Conservation (phyloP, 495 filamentous ascomycete species). For the Chaetomium tenue region DNA sequence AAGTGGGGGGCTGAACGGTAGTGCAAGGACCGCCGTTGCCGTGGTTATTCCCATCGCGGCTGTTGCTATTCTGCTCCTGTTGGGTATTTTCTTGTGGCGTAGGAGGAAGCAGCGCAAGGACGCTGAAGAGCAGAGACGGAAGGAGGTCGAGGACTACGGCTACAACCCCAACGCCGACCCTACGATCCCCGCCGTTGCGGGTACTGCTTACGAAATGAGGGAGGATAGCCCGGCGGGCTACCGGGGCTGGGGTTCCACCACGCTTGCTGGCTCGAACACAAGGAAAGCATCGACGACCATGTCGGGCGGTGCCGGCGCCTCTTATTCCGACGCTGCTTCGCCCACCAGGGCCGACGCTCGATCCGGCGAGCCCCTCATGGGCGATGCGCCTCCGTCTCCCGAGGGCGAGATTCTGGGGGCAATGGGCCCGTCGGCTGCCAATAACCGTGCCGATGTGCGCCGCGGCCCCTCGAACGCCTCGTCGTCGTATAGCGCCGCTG, state of each 20-base stretch:
- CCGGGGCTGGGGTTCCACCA: conserved; percentile 90
- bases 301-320: conserved; percentile 64
- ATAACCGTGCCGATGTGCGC: conserved; percentile 68
- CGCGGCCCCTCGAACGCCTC: conserved; percentile 95
- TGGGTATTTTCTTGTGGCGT: conserved; percentile 79
- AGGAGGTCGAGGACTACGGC: conserved; percentile 93
- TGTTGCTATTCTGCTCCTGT: conserved; percentile 76
- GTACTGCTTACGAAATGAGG: conserved; percentile 63
- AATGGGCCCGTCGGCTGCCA: conserved; percentile 68
- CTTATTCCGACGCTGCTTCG: conserved; percentile 74
- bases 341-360: conserved; percentile 72
- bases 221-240: conserved; percentile 74
- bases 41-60: conserved; percentile 91
- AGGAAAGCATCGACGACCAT: conserved; percentile 86
- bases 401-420: conserved; percentile 68
- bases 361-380: conserved; percentile 66
- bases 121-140: conserved; percentile 81
- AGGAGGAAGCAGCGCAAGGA: conserved; percentile 80
- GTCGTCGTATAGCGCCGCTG: conserved; percentile 84
- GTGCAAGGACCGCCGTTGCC: conserved; percentile 80
- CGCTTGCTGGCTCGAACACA: conserved; percentile 62
- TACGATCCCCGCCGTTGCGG: conserved; percentile 64
- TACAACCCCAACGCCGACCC: conserved; percentile 96
- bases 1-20: conserved; percentile 36
- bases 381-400: conserved; percentile 54